phyloP scores from a whole-genome alignment of 805 yeast species.

The Blastobotrys americana region DNA sequence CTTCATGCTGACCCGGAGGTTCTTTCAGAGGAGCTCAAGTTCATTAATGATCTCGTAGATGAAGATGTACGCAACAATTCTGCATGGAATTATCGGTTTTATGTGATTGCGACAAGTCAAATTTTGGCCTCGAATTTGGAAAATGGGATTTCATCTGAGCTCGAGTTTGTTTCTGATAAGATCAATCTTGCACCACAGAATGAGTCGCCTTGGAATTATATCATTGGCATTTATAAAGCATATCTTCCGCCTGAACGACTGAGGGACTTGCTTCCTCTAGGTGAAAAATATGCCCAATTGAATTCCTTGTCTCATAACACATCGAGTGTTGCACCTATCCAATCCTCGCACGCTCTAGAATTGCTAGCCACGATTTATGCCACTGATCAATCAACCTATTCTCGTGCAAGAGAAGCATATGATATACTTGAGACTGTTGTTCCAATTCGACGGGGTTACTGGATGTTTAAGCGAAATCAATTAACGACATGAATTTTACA shows the following conservation, averaged over 20 bases:
- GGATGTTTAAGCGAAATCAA: constrained; percentile 42
- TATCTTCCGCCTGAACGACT: constrained; percentile 14
- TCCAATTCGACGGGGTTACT: constrained; percentile 54
- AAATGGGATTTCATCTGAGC: constrained; percentile 38
- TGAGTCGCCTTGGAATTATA: constrained; percentile 79
- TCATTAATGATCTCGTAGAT: constrained; percentile 31
- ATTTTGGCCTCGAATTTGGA: constrained; percentile 9
- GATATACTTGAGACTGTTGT: constrained; percentile 49
- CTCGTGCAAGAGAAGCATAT: constrained; percentile 40
- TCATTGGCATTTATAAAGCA: constrained; percentile 47
- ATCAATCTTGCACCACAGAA: constrained; percentile 69
- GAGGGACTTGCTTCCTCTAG: too few species aligned
- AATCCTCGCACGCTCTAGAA: constrained; percentile 46
- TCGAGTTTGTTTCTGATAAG: constrained; percentile 41
- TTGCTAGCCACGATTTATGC: constrained; percentile 46
- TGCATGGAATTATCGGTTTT: constrained; percentile 86
- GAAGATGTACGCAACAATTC: constrained; percentile 80
- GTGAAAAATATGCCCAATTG: too few species aligned
- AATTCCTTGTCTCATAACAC: too few species aligned
- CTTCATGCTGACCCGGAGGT: constrained; percentile 43
- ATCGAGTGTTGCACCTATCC: constrained; percentile 24
- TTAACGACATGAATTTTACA: constrained; percentile 1
- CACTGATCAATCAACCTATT: constrained; percentile 22
- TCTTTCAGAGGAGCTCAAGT: constrained; percentile 30
- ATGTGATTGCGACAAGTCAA: constrained; percentile 33